phyloP scores from a whole-genome alignment of 257 asterid genomes.

The Avicennia marina region DNA sequence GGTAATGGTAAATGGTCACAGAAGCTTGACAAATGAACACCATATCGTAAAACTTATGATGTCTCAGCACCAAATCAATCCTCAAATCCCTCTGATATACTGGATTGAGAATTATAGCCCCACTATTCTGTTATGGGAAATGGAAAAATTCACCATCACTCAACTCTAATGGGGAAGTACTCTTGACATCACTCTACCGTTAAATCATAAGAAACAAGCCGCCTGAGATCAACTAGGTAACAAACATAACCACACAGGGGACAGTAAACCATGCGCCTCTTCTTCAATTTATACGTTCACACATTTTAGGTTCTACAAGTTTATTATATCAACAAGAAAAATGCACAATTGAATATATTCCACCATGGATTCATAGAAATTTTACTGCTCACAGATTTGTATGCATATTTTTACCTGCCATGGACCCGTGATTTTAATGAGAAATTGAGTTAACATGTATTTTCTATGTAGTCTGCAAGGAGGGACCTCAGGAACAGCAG shows the following conservation, averaged over 20 bases:
- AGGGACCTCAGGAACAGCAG: slow-evolving; percentile 3
- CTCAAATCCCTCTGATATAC: too few species aligned
- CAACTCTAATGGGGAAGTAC: neutral
- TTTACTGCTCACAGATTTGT: neutral
- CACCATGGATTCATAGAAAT: neutral
- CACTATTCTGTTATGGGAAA: neutral
- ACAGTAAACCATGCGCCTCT: neutral
- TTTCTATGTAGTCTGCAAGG: neutral
- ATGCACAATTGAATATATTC: neutral
- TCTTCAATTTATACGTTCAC: neutral
- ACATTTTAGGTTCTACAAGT: neutral
- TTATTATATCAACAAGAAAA: neutral
- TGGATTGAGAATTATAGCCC: neutral
- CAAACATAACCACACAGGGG: neutral
- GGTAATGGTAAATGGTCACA: too few species aligned
- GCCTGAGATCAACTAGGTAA: neutral
- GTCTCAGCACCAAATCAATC: neutral
- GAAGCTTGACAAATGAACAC: too few species aligned
- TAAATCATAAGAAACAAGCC: neutral
- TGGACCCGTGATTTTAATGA: neutral
- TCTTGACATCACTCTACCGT: neutral
- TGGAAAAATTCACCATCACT: neutral
- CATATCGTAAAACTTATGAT: too few species aligned
- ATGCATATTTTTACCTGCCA: neutral
- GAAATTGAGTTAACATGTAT: neutral